Conservation (phyloP, 2,329 filamentous ascomycete species). For the Ascocoryne sarcoides region DNA sequence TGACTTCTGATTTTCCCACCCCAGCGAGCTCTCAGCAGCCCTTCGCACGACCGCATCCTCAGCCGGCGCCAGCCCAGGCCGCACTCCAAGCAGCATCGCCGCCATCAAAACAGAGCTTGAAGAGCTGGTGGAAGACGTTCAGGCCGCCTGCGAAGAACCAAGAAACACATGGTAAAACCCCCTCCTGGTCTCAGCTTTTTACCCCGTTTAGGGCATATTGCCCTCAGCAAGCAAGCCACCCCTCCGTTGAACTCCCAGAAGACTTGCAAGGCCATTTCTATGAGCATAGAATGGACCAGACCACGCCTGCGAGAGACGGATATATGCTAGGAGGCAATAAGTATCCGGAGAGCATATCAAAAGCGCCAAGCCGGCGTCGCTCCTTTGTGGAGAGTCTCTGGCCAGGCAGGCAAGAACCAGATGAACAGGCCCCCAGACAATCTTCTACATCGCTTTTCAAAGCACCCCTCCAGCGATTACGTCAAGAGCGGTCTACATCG, state of each 20-base stretch:
- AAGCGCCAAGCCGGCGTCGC: background rate
- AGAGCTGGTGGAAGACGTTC: slow-evolving; percentile 97
- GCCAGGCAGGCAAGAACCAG: no score
- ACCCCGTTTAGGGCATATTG: no score
- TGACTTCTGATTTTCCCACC: slow-evolving; percentile 19
- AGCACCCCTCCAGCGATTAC: background rate
- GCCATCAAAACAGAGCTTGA: slow-evolving; percentile 77
- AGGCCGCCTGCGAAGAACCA: slow-evolving; percentile 59
- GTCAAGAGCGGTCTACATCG: background rate
- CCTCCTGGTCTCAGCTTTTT: background rate
- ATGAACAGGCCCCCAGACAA: no score
- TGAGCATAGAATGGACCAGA: background rate
- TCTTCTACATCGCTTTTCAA: no score
- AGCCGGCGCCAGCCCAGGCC: slow-evolving; percentile 13
- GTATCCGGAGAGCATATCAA: no score
- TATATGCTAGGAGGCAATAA: background rate
- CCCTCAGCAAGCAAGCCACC: background rate
- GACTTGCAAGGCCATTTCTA: background rate
- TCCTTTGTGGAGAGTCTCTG: background rate
- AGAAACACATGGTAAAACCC: slow-evolving; percentile 38
- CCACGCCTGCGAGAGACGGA: background rate
- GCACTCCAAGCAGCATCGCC: slow-evolving; percentile 48
- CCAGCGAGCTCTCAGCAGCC: slow-evolving; percentile 24
- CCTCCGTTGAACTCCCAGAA: background rate
- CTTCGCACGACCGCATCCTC: slow-evolving; percentile 23